Evolutionary conservation across 768 basidiomycete genomes (phyloP).

Genomic region (Postia placenta): DNA sequence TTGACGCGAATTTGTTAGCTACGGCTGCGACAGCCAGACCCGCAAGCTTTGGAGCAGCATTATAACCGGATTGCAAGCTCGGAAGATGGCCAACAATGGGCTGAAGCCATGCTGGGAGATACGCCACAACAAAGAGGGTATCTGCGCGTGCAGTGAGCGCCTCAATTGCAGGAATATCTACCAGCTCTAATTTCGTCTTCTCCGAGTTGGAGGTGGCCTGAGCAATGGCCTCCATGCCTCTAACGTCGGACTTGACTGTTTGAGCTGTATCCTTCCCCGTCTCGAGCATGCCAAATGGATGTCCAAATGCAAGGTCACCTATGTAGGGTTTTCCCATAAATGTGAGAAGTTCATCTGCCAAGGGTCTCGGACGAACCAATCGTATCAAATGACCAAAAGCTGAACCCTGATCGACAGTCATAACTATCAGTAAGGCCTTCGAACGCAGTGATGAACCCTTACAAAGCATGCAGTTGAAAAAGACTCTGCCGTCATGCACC

Average conservation of each 20-base stretch:
- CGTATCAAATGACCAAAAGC: conserved; percentile 5
- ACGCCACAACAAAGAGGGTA: conserved; percentile 2
- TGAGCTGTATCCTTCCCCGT: conserved; percentile 1
- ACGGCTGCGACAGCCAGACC: conserved; percentile 9
- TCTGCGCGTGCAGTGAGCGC: not conserved
- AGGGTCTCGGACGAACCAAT: not conserved
- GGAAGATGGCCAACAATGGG: not conserved
- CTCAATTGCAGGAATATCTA: conserved; percentile 1
- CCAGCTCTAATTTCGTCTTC: not conserved
- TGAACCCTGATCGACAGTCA: conserved; percentile 1
- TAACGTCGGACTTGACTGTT: not conserved
- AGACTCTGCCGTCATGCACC: conserved; percentile 40
- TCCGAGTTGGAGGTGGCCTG: not conserved
- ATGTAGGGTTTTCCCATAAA: not conserved
- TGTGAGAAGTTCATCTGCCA: not conserved
- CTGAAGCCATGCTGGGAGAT: conserved; percentile 3
- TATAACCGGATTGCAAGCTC: not conserved
- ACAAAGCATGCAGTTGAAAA: conserved; percentile 68
- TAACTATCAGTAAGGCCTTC: not conserved
- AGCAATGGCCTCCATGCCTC: not conserved
- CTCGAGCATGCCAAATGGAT: conserved; percentile 4
- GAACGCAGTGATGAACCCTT: conserved; percentile 20
- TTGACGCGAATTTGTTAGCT: conserved; percentile 3
- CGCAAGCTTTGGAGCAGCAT: not conserved
- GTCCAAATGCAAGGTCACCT: conserved; percentile 5